Conservation (phyloP, 176 grass and related monocot genomes). For the Bonia amplexicaulis region DNA sequence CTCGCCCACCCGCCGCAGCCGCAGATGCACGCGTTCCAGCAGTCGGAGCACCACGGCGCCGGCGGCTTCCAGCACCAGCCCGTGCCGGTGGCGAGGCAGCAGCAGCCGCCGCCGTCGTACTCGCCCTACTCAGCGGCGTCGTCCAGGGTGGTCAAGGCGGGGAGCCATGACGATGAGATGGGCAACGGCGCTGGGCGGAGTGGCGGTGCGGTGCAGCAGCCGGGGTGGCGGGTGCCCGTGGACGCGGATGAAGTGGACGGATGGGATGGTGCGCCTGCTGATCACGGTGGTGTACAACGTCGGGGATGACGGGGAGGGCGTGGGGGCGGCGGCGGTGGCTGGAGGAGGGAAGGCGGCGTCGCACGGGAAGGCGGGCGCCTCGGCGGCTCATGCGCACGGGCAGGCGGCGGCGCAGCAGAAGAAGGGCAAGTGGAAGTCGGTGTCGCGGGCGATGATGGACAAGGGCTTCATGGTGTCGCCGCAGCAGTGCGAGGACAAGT, state of each 20-base stretch:
- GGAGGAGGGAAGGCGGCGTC: slow-evolving; percentile 1
- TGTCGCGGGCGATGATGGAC: slow-evolving; percentile 78
- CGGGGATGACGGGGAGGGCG: slow-evolving; percentile 63
- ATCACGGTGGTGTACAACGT: slow-evolving; percentile 73
- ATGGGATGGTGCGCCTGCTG: slow-evolving; percentile 73
- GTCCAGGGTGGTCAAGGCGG: slow-evolving; percentile 6
- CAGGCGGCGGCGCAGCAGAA: slow-evolving; percentile 47
- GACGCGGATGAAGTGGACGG: slow-evolving; percentile 98
- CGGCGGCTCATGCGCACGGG: slow-evolving; percentile 12
- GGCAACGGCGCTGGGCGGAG: slow-evolving; percentile 17
- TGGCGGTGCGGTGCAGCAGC: slow-evolving; percentile 10
- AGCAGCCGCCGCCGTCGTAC: slow-evolving; percentile 5
- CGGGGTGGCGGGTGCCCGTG: slow-evolving; percentile 46
- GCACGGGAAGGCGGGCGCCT: not conserved
- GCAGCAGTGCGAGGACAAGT: slow-evolving; percentile 99
- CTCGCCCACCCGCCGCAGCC: not conserved
- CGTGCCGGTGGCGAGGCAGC: slow-evolving; percentile 8
- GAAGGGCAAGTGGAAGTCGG: slow-evolving; percentile 98
- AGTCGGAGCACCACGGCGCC: not conserved
- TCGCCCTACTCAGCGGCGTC: slow-evolving; percentile 24
- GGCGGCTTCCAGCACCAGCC: slow-evolving; percentile 29
- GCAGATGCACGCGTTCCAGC: slow-evolving; percentile 16
- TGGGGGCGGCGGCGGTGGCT: not conserved
- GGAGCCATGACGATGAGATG: slow-evolving; percentile 41
- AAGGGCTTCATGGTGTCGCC: slow-evolving; percentile 73